phyloP scores from a whole-genome alignment of 2,329 filamentous ascomycete genomes.

The Calonectria pauciramosa region DNA sequence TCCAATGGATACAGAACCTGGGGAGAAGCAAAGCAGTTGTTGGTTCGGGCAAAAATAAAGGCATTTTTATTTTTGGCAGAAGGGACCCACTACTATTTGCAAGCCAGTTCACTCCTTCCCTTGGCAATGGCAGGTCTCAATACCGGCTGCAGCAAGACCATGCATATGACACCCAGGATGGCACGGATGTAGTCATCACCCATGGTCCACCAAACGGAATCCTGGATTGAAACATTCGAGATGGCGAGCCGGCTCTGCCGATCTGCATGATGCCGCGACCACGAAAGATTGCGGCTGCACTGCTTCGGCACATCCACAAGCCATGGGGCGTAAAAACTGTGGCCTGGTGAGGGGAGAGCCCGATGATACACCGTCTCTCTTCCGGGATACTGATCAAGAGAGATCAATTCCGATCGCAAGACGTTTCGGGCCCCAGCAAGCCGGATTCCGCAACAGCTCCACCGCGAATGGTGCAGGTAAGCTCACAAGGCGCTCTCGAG shows the following conservation, averaged over 20 bases:
- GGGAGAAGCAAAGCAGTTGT: slow-evolving; percentile 51
- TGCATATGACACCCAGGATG: slow-evolving; percentile 40
- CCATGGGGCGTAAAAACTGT: slow-evolving; percentile 58
- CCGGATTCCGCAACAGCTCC: background rate
- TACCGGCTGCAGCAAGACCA: slow-evolving; percentile 48
- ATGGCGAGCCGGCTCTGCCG: slow-evolving; percentile 45
- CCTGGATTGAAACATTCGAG: slow-evolving; percentile 52
- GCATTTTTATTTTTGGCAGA: slow-evolving; percentile 54
- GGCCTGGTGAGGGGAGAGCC: slow-evolving; percentile 55
- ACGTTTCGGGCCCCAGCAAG: background rate
- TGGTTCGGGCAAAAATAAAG: slow-evolving; percentile 29
- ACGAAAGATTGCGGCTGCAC: slow-evolving; percentile 47
- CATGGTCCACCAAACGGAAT: slow-evolving; percentile 56
- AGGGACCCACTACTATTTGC: slow-evolving; percentile 59
- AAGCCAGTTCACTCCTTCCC: slow-evolving; percentile 59
- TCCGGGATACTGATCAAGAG: slow-evolving; percentile 62
- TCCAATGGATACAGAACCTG: slow-evolving; percentile 51
- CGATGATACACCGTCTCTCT: slow-evolving; percentile 53
- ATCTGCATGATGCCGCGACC: slow-evolving; percentile 46
- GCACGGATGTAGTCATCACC: slow-evolving; percentile 48
- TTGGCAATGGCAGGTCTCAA: slow-evolving; percentile 58
- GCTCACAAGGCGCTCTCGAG: too few species aligned
- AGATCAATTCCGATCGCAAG: slow-evolving; percentile 44
- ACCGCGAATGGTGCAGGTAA: too few species aligned
- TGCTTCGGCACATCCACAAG: slow-evolving; percentile 53